Base-by-base conservation (phyloP, 805 yeast genomes). In the Metschnikowia picachoensis region DNA sequence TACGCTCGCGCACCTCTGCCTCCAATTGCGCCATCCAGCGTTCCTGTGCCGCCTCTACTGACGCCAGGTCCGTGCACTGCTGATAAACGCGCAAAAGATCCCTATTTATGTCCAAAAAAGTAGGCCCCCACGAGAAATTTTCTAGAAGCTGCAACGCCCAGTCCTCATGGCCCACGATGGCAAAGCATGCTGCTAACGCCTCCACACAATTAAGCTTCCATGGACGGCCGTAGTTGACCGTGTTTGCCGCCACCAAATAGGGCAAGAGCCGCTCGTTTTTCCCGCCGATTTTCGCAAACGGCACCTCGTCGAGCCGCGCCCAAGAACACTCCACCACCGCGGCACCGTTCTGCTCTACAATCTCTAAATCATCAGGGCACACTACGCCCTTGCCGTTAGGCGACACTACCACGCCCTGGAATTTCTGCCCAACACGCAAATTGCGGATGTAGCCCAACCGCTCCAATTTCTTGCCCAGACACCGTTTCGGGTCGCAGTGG, bases 321-420 rank as follows among this genome's bases (percentile, higher is more conserved):
- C 99, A 94, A 2, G 97, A 89, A 66, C 98, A 92, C 63, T 94
- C 99, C 2, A 94, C 98, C 8, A 94, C 99, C 0, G 99, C 96
- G n/a, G 90, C 94, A 32, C 99, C 99, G 35, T 72, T 61, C 28
- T 73, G 73, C 57, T 86, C 95, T 0, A 90, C 96, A 11, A 88
- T 74, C 39, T 79, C 86, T 35, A 66, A 60, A 63, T 94, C 99
- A 54, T 85, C 75, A 0, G 98, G 98, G 62, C 96, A 88, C 1
- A 94, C 96, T 1, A 89, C 91, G 7, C 80, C 76, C 58, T 83
- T 85, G 12, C 97, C 99, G 60, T 89, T 90, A 0, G 99, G 98
- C 20, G 97, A 82, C 1, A 94, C 95, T 8, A 92, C 88, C 4
- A 94, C 65, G 8, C 99, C 99, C 48, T 78, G 83, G 60, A 88